These are phyloP conservation scores for Conidiobolus incongruus DNA, from an alignment of 371 early-diverging fungal species.

Conservation along the genomic window DNA sequence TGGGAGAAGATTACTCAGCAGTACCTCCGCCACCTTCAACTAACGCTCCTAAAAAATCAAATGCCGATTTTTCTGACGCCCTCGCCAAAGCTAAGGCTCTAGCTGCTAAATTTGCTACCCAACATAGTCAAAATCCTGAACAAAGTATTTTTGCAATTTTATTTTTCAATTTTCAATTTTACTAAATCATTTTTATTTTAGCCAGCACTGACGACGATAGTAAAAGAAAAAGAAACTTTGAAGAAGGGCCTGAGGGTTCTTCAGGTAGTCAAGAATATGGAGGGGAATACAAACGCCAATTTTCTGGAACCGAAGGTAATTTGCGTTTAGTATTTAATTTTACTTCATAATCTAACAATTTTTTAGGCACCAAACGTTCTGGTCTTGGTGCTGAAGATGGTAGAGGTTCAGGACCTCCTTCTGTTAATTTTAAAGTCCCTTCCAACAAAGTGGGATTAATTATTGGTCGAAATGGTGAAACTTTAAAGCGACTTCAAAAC, in stretches of 20 bases:
- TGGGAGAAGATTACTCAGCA: conserved; percentile 1
- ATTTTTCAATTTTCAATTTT: conserved; percentile 5
- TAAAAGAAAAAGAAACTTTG: conserved; percentile 4
- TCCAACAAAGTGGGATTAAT: conserved; percentile 53
- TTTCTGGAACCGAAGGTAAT: conserved; percentile 15
- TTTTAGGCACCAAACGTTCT: conserved; percentile 12
- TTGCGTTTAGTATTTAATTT: conserved; percentile 10
- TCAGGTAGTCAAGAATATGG: conserved; percentile 10
- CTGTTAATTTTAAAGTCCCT: conserved; percentile 30
- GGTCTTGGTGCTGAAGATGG: conserved; percentile 28
- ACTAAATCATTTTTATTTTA: conserved; percentile 8
- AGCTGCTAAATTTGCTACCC: conserved; percentile 46
- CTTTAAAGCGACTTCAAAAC: conserved; percentile 52
- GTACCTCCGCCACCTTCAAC: conserved; percentile 8
- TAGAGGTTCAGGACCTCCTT: conserved; percentile 10
- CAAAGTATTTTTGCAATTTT: background rate
- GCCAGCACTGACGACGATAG: conserved; percentile 8
- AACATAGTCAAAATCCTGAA: conserved; percentile 6
- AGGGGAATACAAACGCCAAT: conserved; percentile 21
- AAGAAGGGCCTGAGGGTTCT: conserved; percentile 10
- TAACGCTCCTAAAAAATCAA: conserved; percentile 10
- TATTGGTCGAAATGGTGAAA: conserved; percentile 68
- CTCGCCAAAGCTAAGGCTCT: conserved; percentile 64
- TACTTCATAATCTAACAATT: background rate
- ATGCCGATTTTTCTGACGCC: conserved; percentile 37